Evolutionary conservation across 805 yeast species (phyloP).

Genomic region (Wilhelminamyces savonicus): DNA sequence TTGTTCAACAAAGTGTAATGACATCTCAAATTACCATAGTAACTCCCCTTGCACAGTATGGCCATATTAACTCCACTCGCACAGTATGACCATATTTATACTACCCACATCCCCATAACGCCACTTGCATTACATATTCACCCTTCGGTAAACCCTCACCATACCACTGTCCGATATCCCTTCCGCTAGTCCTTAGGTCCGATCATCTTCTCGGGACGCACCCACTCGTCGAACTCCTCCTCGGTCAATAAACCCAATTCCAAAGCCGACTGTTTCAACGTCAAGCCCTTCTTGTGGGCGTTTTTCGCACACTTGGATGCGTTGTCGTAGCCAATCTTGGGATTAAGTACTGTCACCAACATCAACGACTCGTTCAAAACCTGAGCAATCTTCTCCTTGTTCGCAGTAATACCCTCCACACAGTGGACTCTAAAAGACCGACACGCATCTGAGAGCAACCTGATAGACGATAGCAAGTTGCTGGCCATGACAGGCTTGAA

Average conservation of each 20-base stretch:
- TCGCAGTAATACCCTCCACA: slow-evolving; percentile 33
- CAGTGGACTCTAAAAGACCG: slow-evolving; percentile 30
- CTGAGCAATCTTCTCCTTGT: slow-evolving; percentile 29
- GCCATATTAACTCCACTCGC: too few relatives aligned
- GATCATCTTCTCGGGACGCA: slow-evolving; percentile 34
- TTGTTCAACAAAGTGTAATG: too few relatives aligned
- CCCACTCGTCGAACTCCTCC: slow-evolving; percentile 34
- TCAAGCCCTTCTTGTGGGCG: slow-evolving; percentile 35
- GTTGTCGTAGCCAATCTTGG: slow-evolving; percentile 34
- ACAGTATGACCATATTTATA: too few relatives aligned
- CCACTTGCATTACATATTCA: too few relatives aligned
- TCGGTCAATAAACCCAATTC: slow-evolving; percentile 27
- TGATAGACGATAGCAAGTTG: slow-evolving; percentile 28
- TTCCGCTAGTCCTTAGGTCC: slow-evolving; percentile 30
- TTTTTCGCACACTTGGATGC: slow-evolving; percentile 36
- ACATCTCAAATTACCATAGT: too few relatives aligned
- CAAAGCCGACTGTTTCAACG: slow-evolving; percentile 31
- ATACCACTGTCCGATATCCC: too few relatives aligned
- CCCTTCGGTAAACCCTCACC: too few relatives aligned
- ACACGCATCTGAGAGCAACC: slow-evolving; percentile 29
- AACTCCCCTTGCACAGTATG: too few relatives aligned
- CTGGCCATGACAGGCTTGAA: slow-evolving; percentile 35
- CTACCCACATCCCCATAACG: too few relatives aligned
- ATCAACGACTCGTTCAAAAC: slow-evolving; percentile 32
- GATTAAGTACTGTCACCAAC: slow-evolving; percentile 37